Conservation (phyloP, 140 eudicot genomes). For the Oenanthe javanica region DNA sequence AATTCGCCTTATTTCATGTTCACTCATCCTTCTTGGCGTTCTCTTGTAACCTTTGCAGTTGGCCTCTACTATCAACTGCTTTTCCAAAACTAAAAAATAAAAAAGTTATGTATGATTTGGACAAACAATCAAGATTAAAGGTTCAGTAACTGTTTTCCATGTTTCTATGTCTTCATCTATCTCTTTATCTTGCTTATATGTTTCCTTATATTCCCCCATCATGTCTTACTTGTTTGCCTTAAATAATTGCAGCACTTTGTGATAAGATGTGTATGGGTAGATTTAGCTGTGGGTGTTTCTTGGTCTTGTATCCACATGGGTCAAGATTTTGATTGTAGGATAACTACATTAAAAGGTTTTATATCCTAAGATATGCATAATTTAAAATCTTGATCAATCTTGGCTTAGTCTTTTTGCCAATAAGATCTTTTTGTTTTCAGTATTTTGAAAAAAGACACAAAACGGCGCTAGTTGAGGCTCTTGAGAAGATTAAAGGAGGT, state of each 20-base stretch:
- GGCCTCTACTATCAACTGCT: neutral
- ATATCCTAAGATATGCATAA: neutral
- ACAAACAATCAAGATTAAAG: neutral
- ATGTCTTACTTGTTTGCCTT: neutral
- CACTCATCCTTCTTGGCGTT: neutral
- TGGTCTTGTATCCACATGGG: neutral
- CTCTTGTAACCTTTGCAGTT: neutral
- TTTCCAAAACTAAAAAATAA: neutral
- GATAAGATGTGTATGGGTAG: neutral
- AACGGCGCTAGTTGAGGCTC: neutral
- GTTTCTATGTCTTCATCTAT: neutral
- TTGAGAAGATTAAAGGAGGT: constrained; percentile 82
- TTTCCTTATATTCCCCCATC: neutral
- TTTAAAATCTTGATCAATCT: neutral
- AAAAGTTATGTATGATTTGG: neutral
- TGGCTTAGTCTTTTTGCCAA: neutral
- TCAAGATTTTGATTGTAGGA: neutral
- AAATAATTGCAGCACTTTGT: neutral
- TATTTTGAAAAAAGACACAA: neutral
- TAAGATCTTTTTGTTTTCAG: constrained; percentile 6
- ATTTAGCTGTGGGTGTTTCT: neutral
- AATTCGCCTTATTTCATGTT: neutral
- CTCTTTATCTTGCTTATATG: neutral
- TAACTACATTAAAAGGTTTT: neutral
- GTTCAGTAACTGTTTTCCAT: neutral